Conservation (phyloP, 257 asterid genomes). For the Rhazya stricta region DNA sequence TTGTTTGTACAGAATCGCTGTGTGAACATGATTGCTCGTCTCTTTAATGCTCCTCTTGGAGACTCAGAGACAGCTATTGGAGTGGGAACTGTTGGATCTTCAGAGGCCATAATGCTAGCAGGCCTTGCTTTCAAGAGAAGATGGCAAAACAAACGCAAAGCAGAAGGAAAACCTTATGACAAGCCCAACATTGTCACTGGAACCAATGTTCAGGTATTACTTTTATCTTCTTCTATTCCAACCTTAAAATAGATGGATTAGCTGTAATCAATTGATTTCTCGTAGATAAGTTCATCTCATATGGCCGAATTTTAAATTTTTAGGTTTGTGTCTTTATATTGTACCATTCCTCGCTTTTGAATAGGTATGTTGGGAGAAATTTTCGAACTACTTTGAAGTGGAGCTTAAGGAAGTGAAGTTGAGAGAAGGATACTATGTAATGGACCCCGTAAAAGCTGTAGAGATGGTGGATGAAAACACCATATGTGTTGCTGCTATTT, state of each 20-base stretch:
- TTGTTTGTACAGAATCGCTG: slow-evolving; percentile 30
- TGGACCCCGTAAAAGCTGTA: slow-evolving; percentile 27
- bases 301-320: too few species aligned
- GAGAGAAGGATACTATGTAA: slow-evolving; percentile 29
- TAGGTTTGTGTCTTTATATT: not conserved
- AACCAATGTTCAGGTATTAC: slow-evolving; percentile 33
- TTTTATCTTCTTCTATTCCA: not conserved
- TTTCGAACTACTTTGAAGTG: slow-evolving; percentile 35
- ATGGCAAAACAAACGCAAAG: slow-evolving; percentile 36
- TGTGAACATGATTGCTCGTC: slow-evolving; percentile 34
- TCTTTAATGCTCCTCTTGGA: slow-evolving; percentile 29
- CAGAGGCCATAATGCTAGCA: slow-evolving; percentile 39
- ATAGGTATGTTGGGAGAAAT: slow-evolving; percentile 42
- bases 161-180: slow-evolving; percentile 25
- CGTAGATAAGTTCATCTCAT: too few species aligned
- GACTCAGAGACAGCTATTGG: slow-evolving; percentile 29
- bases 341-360: not conserved
- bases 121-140: slow-evolving; percentile 34
- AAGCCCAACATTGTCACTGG: slow-evolving; percentile 37
- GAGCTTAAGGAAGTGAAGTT: slow-evolving; percentile 29
- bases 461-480: slow-evolving; percentile 31
- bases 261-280: too few species aligned
- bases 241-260: too few species aligned
- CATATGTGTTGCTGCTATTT: slow-evolving; percentile 33
- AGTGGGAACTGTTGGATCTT: slow-evolving; percentile 38